phyloP scores from a whole-genome alignment of 371 early-diverging fungal genomes.

The Saksenaea vasiformis region DNA sequence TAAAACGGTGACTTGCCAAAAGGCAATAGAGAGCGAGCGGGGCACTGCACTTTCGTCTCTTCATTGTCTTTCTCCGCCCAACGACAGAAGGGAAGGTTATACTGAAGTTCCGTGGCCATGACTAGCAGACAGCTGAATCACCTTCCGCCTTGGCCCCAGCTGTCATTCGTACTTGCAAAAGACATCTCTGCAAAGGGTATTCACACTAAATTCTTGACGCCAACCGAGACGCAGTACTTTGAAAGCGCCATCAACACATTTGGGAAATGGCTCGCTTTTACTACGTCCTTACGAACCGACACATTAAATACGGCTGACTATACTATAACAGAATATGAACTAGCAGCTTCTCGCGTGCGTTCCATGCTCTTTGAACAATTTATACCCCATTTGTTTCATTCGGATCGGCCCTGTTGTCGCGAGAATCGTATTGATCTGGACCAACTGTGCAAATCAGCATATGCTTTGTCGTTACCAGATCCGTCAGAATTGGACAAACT shows the following conservation, averaged over 20 bases:
- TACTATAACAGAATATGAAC: constrained; percentile 6
- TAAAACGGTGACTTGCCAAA: background rate
- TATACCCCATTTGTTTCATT: constrained; percentile 38
- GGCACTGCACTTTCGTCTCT: background rate
- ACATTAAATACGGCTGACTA: background rate
- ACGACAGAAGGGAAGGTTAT: constrained; percentile 5
- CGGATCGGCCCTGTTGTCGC: constrained; percentile 33
- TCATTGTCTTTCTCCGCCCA: constrained; percentile 2
- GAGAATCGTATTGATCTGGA: constrained; percentile 22
- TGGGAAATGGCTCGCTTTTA: constrained; percentile 39
- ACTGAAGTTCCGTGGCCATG: constrained; percentile 6
- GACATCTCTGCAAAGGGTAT: constrained; percentile 8
- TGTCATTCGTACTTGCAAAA: constrained; percentile 15
- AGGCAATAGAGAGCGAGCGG: background rate
- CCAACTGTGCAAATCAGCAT: constrained; percentile 10
- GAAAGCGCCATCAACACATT: constrained; percentile 30
- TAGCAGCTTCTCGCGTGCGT: constrained; percentile 57
- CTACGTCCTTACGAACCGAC: constrained; percentile 13
- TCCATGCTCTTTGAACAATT: constrained; percentile 70
- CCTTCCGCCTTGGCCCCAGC: constrained; percentile 7
- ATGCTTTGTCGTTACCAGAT: constrained; percentile 12
- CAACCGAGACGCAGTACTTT: constrained; percentile 34
- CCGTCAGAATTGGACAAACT: constrained; percentile 1
- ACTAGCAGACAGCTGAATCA: constrained; percentile 5
- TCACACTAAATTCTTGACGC: constrained; percentile 7